These are phyloP conservation scores for Graphiopsis chlorocephala DNA, from an alignment of 2,329 filamentous ascomycete genomes.

Conservation along the genomic window DNA sequence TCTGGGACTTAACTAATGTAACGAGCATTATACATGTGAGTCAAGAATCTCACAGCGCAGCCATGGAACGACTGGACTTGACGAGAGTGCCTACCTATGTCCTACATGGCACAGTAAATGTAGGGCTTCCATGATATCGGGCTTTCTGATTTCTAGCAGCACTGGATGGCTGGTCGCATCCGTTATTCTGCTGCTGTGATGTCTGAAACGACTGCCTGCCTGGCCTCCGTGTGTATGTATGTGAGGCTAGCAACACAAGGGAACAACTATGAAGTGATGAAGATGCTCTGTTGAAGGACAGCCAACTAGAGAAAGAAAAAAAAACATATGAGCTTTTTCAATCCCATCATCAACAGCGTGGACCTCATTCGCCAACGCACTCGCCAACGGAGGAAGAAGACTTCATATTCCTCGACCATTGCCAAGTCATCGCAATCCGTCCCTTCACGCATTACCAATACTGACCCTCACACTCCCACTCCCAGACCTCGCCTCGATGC, in stretches of 20 bases:
- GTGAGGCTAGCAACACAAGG: not conserved
- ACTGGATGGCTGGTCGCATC: not conserved
- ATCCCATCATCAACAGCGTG: not conserved
- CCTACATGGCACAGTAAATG: too few species aligned
- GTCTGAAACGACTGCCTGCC: not conserved
- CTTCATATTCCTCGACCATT: not conserved
- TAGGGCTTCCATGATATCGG: not conserved
- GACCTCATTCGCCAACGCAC: too few species aligned
- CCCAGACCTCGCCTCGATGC: slow-evolving; percentile 33
- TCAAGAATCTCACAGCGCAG: too few species aligned
- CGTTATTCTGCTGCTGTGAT: not conserved
- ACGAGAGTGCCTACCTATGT: too few species aligned
- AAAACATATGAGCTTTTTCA: not conserved
- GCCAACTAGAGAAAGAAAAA: not conserved
- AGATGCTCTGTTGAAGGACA: not conserved
- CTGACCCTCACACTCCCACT: slow-evolving; percentile 27
- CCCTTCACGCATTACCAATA: slow-evolving; percentile 19
- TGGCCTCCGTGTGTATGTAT: not conserved
- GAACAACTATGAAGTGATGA: not conserved
- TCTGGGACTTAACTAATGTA: too few species aligned
- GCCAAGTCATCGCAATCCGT: too few species aligned
- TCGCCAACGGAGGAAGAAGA: not conserved
- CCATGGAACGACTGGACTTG: too few species aligned
- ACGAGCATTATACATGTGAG: too few species aligned
- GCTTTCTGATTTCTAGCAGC: not conserved